These are phyloP conservation scores for Kurtzmaniella cleridarum DNA, from an alignment of 805 yeast species.

Conservation along the genomic window DNA sequence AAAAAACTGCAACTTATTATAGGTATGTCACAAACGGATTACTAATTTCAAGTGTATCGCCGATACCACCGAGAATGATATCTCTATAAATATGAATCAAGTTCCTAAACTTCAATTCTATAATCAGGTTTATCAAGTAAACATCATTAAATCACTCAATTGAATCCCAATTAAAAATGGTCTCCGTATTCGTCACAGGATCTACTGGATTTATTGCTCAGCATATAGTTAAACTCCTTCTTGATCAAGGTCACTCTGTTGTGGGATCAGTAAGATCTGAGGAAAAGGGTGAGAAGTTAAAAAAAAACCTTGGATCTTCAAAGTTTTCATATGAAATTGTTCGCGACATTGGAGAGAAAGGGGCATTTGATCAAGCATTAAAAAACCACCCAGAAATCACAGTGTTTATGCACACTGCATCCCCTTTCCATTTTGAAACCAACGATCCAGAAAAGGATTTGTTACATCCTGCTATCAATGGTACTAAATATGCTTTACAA, in stretches of 20 bases:
- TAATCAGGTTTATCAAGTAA: too few relatives aligned
- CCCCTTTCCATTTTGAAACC: constrained; percentile 47
- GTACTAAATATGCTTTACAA: constrained; percentile 47
- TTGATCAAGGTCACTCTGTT: constrained; percentile 35
- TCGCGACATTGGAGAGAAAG: constrained; percentile 39
- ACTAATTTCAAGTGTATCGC: too few relatives aligned
- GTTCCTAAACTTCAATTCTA: too few relatives aligned
- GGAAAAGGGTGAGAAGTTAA: constrained; percentile 33
- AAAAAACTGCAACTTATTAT: too few relatives aligned
- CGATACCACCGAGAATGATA: too few relatives aligned
- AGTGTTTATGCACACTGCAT: constrained; percentile 57
- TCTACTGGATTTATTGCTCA: constrained; percentile 48
- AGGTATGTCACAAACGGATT: too few relatives aligned
- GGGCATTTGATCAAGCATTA: constrained; percentile 43
- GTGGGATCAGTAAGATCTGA: constrained; percentile 45
- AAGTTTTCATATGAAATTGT: constrained; percentile 42
- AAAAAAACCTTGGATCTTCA: constrained; percentile 17
- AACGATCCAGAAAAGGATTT: constrained; percentile 45
- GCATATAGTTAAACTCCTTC: constrained; percentile 35
- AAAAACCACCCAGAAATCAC: constrained; percentile 44
- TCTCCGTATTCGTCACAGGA: constrained; percentile 39
- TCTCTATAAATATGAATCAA: too few relatives aligned
- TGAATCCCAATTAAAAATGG: neutral
- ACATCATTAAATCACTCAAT: neutral
- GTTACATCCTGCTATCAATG: constrained; percentile 51